Evolutionary conservation across 495 filamentous ascomycete species (phyloP).

Genomic region (Penicillium desertorum): DNA sequence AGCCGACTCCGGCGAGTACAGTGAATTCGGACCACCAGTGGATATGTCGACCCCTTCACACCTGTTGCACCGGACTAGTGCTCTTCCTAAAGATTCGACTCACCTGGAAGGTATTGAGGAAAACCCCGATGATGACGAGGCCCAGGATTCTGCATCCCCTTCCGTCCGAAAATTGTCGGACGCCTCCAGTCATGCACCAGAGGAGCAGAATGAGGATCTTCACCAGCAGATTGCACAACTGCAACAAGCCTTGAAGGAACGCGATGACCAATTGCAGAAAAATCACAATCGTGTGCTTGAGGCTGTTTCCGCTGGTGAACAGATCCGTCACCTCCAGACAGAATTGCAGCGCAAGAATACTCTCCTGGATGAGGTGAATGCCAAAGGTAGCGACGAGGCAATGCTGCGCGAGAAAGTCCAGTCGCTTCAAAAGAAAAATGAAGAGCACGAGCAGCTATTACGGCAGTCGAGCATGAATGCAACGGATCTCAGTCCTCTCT

Average conservation of each 20-base stretch:
- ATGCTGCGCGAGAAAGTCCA: conserved; percentile 37
- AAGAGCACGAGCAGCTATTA: conserved; percentile 30
- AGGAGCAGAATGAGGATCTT: conserved; percentile 29
- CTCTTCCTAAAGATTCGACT: conserved; percentile 34
- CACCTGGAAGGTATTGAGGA: conserved; percentile 48
- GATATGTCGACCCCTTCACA: conserved; percentile 53
- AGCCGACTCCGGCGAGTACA: conserved; percentile 40
- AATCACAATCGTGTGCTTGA: conserved; percentile 37
- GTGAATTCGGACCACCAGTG: conserved; percentile 47
- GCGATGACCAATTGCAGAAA: conserved; percentile 42
- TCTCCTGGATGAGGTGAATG: conserved; percentile 34
- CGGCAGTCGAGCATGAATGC: conserved; percentile 26
- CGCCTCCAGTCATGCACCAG: conserved; percentile 16
- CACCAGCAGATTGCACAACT: conserved; percentile 39
- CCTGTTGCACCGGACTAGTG: conserved; percentile 35
- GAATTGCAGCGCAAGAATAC: conserved; percentile 40
- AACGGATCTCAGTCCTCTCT: conserved; percentile 28
- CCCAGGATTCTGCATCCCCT: conserved; percentile 29
- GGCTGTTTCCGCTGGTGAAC: conserved; percentile 40
- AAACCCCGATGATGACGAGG: conserved; percentile 31
- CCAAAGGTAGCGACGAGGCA: conserved; percentile 24
- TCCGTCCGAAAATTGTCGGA: conserved; percentile 32
- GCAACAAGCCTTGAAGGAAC: conserved; percentile 34
- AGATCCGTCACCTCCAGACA: conserved; percentile 40
- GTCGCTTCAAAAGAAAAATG: conserved; percentile 33